Percentiles rank a stretch among this genome's conserved stretches.
phyloP scores from a whole-genome alignment of 805 yeast species.

The Metahyphopichia silvanorum region DNA sequence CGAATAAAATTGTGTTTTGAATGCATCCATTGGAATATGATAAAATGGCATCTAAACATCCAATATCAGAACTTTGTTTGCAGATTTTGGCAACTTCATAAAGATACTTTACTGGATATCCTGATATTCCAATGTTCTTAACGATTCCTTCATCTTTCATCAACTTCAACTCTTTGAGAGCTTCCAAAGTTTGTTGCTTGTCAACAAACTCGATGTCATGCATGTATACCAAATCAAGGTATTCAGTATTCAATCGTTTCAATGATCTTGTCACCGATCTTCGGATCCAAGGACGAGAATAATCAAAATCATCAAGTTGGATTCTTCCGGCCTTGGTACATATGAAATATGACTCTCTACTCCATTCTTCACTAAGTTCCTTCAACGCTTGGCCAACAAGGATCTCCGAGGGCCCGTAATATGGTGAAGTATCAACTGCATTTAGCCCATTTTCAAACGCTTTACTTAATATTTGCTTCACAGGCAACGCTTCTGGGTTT shows the following conservation, averaged over 20 bases:
- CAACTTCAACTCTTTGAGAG: conserved; percentile 55
- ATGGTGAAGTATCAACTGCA: conserved; percentile 90
- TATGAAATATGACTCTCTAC: conserved; percentile 63
- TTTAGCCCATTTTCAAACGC: conserved; percentile 69
- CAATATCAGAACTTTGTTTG: conserved; percentile 39
- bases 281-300: conserved; percentile 57
- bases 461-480: conserved; percentile 49
- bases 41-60: conserved; percentile 69
- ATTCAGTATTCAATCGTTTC: conserved; percentile 58
- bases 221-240: conserved; percentile 77
- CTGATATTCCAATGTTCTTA: conserved; percentile 72
- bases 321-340: conserved; percentile 88
- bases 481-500: conserved; percentile 60
- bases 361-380: conserved; percentile 22
- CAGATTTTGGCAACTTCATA: conserved; percentile 46
- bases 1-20: conserved; percentile 60
- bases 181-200: conserved; percentile 52
- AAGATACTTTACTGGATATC: conserved; percentile 77
- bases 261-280: conserved; percentile 65
- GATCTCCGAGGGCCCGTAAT: conserved; percentile 84
- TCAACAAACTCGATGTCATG: conserved; percentile 87
- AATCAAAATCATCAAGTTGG: conserved; percentile 68
- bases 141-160: conserved; percentile 65
- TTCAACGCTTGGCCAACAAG: conserved; percentile 65
- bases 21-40: conserved; percentile 81